phyloP scores from a whole-genome alignment of 805 yeast species.

The Teunomyces barrocoloradensis region DNA sequence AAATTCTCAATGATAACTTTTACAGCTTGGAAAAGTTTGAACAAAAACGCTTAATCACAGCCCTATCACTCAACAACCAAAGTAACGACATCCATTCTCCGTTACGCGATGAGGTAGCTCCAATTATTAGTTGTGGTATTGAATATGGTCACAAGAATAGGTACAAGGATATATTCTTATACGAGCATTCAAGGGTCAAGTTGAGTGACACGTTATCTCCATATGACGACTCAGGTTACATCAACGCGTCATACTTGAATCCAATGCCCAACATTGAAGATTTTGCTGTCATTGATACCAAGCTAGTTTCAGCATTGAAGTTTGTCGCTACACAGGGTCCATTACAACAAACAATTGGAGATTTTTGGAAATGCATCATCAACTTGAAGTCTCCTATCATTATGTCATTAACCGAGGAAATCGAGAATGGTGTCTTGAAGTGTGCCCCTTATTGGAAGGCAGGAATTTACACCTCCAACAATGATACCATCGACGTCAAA shows the following conservation, averaged over 20 bases:
- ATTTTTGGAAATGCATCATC: slow-evolving; percentile 78
- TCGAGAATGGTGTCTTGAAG: slow-evolving; percentile 75
- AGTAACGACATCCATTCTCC: slow-evolving; percentile 5
- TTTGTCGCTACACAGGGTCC: slow-evolving; percentile 92
- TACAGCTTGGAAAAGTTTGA: slow-evolving; percentile 67
- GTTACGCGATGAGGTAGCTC: slow-evolving; percentile 24
- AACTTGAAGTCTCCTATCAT: slow-evolving; percentile 65
- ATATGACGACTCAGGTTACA: slow-evolving; percentile 51
- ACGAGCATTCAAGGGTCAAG: slow-evolving; percentile 79
- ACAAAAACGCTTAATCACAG: slow-evolving; percentile 54
- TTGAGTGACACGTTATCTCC: slow-evolving; percentile 25
- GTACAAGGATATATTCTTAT: slow-evolving; percentile 85
- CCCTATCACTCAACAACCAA: slow-evolving; percentile 17
- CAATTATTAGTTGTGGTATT: slow-evolving; percentile 67
- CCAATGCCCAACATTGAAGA: slow-evolving; percentile 14
- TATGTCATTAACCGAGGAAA: slow-evolving; percentile 70
- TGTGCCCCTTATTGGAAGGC: slow-evolving; percentile 77
- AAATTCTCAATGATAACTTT: slow-evolving; percentile 43
- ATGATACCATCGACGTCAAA: slow-evolving; percentile 21
- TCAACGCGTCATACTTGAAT: slow-evolving; percentile 77
- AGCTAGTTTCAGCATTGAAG: slow-evolving; percentile 12
- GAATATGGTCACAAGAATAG: slow-evolving; percentile 65
- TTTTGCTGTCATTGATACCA: slow-evolving; percentile 8
- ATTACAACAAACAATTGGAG: slow-evolving; percentile 63
- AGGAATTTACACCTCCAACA: slow-evolving; percentile 45